A percentile compares a stretch with the other conserved stretches of the same genome.
Evolutionary conservation across 148 eudicot genomes (phyloP).

Genomic region (Beta vulgaris): DNA sequence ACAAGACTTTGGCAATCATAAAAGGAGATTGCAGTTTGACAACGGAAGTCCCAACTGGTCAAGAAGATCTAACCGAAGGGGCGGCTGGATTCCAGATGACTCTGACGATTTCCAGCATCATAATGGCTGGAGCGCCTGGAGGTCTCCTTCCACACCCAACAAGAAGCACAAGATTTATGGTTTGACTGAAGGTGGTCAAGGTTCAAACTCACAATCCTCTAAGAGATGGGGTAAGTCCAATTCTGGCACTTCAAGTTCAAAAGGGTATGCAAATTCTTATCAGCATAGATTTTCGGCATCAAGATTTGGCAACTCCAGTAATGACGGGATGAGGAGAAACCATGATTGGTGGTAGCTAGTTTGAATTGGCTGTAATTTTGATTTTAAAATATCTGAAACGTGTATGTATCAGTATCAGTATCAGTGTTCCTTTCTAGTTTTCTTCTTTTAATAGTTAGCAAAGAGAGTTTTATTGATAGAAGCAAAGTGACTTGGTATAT

Average conservation of each 20-base stretch:
- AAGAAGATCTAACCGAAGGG: conserved; percentile 45
- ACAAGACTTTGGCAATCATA: conserved; percentile 45
- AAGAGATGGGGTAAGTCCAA: conserved; percentile 30
- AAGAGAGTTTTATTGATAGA: background rate
- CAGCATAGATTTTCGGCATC: conserved; percentile 45
- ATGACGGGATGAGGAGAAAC: conserved; percentile 43
- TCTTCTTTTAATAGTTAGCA: conserved; percentile 4
- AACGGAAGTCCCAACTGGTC: conserved; percentile 32
- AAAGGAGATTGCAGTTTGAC: conserved; percentile 41
- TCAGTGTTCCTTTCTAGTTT: background rate
- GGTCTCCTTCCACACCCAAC: conserved; percentile 58
- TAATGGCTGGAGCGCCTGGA: conserved; percentile 41
- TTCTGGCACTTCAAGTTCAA: conserved; percentile 35
- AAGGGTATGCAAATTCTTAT: conserved; percentile 32
- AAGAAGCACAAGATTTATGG: conserved; percentile 33
- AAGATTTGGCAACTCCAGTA: conserved; percentile 46
- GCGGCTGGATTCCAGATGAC: conserved; percentile 73
- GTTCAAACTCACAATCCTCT: conserved; percentile 37
- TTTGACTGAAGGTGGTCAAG: conserved; percentile 36
- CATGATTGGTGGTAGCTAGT: conserved; percentile 40
- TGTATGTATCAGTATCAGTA: conserved; percentile 22
- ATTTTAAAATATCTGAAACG: background rate
- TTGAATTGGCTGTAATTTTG: conserved; percentile 6
- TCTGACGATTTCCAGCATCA: conserved; percentile 40
- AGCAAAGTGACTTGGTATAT: background rate